Conservation (phyloP, 2,329 filamentous ascomycete species). For the Graphiopsis chlorocephala region DNA sequence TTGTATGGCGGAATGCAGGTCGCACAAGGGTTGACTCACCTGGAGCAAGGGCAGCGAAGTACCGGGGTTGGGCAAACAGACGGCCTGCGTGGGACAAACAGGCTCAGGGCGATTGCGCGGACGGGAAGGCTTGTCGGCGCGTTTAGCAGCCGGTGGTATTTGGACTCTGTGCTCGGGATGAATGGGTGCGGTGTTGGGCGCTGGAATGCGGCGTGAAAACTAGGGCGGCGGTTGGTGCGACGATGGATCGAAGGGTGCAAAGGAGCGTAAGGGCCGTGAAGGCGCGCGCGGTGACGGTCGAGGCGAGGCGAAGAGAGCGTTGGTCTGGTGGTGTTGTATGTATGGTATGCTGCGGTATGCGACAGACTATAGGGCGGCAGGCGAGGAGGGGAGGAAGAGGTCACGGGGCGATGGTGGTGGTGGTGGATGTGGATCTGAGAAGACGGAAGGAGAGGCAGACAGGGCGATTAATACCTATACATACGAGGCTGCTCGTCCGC, state of each 20-base stretch:
- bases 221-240: background rate
- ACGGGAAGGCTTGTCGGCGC: constrained; percentile 6
- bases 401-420: background rate
- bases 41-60: constrained; percentile 16
- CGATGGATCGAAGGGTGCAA: background rate
- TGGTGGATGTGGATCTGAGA: background rate
- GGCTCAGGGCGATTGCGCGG: constrained; percentile 12
- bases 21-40: constrained; percentile 21
- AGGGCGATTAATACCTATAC: constrained; percentile 2
- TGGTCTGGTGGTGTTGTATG: background rate
- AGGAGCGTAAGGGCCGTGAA: constrained; percentile 15
- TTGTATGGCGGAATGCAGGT: constrained; percentile 16
- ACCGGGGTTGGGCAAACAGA: constrained; percentile 15
- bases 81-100: constrained; percentile 17
- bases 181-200: constrained; percentile 3
- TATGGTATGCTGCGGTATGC: background rate
- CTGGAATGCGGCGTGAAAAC: constrained; percentile 16
- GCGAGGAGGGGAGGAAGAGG: background rate
- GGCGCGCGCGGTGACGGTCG: constrained; percentile 9
- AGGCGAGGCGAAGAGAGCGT: background rate
- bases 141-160: background rate
- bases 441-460: background rate
- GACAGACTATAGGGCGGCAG: background rate
- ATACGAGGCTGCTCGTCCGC: background rate
- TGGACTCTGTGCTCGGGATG: background rate